These are phyloP conservation scores for Neurospora pannonica DNA, from an alignment of 495 filamentous ascomycete species.

Conservation along the genomic window DNA sequence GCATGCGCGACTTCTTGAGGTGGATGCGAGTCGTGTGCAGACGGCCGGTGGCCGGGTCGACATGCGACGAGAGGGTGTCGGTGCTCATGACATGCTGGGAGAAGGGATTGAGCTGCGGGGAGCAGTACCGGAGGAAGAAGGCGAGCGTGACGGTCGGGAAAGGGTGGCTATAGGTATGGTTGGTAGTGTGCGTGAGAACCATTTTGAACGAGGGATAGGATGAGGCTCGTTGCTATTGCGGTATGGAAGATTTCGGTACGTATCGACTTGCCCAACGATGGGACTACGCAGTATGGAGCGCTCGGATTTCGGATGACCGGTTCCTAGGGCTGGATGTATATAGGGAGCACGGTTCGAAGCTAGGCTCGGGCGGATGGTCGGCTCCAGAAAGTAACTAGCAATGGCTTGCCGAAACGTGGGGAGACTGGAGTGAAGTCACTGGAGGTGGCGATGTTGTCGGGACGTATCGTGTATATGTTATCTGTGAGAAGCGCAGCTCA, in stretches of 20 bases:
- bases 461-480: not conserved
- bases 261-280: not conserved
- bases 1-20: slow-evolving; percentile 86
- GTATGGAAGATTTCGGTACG: not conserved
- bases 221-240: not conserved
- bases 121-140: slow-evolving; percentile 96
- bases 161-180: slow-evolving; percentile 82
- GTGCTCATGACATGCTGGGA: slow-evolving; percentile 89
- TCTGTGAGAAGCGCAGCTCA: slow-evolving; percentile 16
- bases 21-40: slow-evolving; percentile 86
- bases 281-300: not conserved
- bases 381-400: not conserved
- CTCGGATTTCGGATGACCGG: not conserved
- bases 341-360: not conserved
- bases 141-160: slow-evolving; percentile 87
- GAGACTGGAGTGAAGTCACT: not conserved
- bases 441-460: not conserved
- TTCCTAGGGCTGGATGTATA: not conserved
- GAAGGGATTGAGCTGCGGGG: slow-evolving; percentile 68
- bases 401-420: not conserved
- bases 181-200: slow-evolving; percentile 60
- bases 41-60: slow-evolving; percentile 70
- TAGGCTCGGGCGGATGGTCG: not conserved
- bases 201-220: slow-evolving; percentile 18
- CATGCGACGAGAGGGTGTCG: slow-evolving; percentile 81